Percentiles rank a stretch among this genome's conserved stretches.
phyloP scores from a whole-genome alignment of 768 basidiomycete genomes.

The Suillus lakei region DNA sequence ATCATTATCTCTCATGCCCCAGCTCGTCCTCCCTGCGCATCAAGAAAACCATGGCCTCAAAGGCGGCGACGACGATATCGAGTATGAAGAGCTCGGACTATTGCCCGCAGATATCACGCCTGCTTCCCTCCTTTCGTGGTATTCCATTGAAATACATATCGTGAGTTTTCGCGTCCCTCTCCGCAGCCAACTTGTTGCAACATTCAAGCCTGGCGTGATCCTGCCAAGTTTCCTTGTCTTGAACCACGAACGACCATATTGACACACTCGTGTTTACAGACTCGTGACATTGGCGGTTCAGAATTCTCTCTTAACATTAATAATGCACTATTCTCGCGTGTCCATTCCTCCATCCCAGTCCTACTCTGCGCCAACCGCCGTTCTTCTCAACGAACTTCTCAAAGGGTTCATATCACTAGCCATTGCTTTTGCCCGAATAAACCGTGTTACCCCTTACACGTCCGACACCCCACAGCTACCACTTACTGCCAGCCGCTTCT shows the following conservation, averaged over 20 bases:
- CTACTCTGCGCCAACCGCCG: slow-evolving; percentile 94
- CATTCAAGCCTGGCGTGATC: background rate
- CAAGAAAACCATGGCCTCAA: slow-evolving; percentile 34
- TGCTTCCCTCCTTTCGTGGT: slow-evolving; percentile 65
- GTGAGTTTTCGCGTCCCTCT: slow-evolving; percentile 47
- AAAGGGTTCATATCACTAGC: slow-evolving; percentile 88
- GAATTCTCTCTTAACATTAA: slow-evolving; percentile 88
- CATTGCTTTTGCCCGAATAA: slow-evolving; percentile 78
- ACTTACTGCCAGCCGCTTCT: slow-evolving; percentile 38
- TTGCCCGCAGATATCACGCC: slow-evolving; percentile 35
- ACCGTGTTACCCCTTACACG: slow-evolving; percentile 32
- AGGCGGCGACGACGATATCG: slow-evolving; percentile 41
- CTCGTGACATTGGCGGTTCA: slow-evolving; percentile 88
- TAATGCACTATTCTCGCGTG: slow-evolving; percentile 96
- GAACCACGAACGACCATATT: background rate
- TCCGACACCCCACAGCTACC: slow-evolving; percentile 36
- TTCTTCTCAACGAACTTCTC: slow-evolving; percentile 91
- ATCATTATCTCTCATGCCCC: slow-evolving; percentile 26
- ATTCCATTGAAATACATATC: slow-evolving; percentile 82
- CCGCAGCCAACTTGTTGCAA: slow-evolving; percentile 8
- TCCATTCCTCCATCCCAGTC: slow-evolving; percentile 73
- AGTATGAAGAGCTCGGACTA: slow-evolving; percentile 51
- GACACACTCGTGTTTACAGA: slow-evolving; percentile 40
- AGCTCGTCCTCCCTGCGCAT: slow-evolving; percentile 15
- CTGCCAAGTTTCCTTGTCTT: background rate